A percentile compares a stretch with the other conserved stretches of the same genome.
Evolutionary conservation across 257 asterid genomes (phyloP).

Genomic region (Ajuga chamaepitys): DNA sequence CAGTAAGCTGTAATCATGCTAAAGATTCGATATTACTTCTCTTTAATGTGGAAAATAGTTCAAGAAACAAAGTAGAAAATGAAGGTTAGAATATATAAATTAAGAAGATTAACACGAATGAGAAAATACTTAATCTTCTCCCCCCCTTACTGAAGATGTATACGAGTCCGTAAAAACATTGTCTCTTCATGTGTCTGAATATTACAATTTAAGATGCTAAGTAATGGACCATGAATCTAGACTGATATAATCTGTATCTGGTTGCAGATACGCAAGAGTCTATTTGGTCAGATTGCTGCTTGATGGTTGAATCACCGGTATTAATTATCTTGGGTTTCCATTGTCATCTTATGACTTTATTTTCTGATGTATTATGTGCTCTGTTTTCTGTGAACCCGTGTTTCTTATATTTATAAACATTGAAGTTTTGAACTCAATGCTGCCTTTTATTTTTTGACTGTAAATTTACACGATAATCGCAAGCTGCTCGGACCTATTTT

Average conservation of each 20-base stretch:
- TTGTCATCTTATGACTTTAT: slow-evolving; percentile 1
- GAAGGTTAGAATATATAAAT: not conserved
- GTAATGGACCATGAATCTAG: not conserved
- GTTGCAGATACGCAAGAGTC: slow-evolving; percentile 82
- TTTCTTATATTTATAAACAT: slow-evolving; percentile 9
- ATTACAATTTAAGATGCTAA: not conserved
- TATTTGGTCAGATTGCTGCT: slow-evolving; percentile 52
- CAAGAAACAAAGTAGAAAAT: not conserved
- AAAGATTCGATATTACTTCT: no score
- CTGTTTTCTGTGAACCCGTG: not conserved
- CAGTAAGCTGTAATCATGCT: no score
- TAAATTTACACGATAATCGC: slow-evolving; percentile 13
- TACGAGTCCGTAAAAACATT: not conserved
- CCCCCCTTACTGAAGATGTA: not conserved
- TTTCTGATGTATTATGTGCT: slow-evolving; percentile 9
- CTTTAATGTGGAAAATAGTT: not conserved
- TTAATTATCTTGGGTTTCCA: no score
- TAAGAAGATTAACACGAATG: not conserved
- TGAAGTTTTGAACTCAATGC: slow-evolving; percentile 9
- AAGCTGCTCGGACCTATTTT: slow-evolving; percentile 22
- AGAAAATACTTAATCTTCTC: slow-evolving; percentile 4
- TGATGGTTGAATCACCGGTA: slow-evolving; percentile 26
- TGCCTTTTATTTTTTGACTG: slow-evolving; percentile 1
- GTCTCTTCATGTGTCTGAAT: not conserved
- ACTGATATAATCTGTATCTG: slow-evolving; percentile 9